These are phyloP conservation scores for Melaleuca quinquenervia DNA, from an alignment of 345 rosid genomes.

Conservation along the genomic window DNA sequence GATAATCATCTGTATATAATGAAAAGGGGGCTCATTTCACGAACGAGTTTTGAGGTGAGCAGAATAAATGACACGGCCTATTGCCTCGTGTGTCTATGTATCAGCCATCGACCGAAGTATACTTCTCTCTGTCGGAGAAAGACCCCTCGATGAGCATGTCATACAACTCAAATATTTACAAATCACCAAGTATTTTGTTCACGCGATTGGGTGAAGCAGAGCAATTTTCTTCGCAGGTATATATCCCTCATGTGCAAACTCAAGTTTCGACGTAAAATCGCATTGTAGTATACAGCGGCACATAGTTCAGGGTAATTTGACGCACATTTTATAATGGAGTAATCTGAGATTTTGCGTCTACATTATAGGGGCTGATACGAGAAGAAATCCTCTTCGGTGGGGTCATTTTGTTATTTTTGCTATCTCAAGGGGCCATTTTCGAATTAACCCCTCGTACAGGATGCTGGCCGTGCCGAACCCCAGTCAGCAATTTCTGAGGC, in stretches of 20 bases:
- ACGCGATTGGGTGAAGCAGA: background rate
- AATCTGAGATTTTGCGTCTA: background rate
- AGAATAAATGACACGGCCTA: background rate
- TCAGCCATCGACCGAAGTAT: background rate
- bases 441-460: background rate
- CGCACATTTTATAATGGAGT: too few species aligned
- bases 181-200: background rate
- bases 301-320: background rate
- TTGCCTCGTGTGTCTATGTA: background rate
- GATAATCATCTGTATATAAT: background rate
- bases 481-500: conserved; percentile 5
- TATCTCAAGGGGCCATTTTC: background rate
- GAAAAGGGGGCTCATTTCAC: background rate
- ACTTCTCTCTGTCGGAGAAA: background rate
- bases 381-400: background rate
- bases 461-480: background rate
- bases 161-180: background rate
- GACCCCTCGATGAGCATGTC: background rate
- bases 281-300: background rate
- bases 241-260: background rate
- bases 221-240: background rate
- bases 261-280: background rate
- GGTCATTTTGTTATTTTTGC: background rate
- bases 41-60: background rate
- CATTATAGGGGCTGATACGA: too few species aligned